Conservation (phyloP, 2,329 filamentous ascomycete species). For the Paraphoma sp. region DNA sequence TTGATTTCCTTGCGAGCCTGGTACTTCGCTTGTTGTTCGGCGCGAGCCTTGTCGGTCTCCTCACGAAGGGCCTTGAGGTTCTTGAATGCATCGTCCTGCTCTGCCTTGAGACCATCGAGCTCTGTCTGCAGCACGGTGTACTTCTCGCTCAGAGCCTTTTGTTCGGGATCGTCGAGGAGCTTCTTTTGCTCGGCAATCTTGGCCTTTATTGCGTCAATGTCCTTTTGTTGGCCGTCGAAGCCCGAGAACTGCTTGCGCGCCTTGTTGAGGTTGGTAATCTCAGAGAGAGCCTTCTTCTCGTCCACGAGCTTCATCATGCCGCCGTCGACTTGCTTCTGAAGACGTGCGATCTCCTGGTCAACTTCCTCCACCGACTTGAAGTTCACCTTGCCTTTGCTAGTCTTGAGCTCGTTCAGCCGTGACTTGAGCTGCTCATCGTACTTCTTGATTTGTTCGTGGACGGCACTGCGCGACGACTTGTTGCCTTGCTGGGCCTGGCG, state of each 20-base stretch:
- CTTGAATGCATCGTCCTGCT: constrained; percentile 92
- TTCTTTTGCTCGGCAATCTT: constrained; percentile 91
- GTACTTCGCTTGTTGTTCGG: constrained; percentile 87
- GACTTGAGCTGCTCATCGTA: constrained; percentile 88
- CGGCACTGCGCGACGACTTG: constrained; percentile 79
- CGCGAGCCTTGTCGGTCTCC: constrained; percentile 82
- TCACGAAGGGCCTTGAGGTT: constrained; percentile 83
- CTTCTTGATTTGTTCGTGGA: constrained; percentile 90
- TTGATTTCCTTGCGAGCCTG: constrained; percentile 82
- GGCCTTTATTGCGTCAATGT: constrained; percentile 83
- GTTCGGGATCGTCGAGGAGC: constrained; percentile 87
- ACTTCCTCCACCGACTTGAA: constrained; percentile 91
- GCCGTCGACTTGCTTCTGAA: constrained; percentile 85
- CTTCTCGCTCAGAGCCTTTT: constrained; percentile 83
- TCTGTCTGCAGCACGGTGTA: constrained; percentile 87
- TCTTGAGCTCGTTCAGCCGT: constrained; percentile 86
- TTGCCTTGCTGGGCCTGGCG: constrained; percentile 84
- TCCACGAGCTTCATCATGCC: constrained; percentile 96
- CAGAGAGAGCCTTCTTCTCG: constrained; percentile 89
- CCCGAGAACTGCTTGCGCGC: constrained; percentile 88
- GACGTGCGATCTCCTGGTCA: constrained; percentile 78
- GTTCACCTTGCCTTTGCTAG: constrained; percentile 76
- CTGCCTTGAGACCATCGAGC: constrained; percentile 86
- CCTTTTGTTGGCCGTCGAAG: constrained; percentile 85
- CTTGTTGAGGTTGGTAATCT: constrained; percentile 84